Base-by-base conservation (phyloP, 768 basidiomycete species). In the Suillus plorans region DNA sequence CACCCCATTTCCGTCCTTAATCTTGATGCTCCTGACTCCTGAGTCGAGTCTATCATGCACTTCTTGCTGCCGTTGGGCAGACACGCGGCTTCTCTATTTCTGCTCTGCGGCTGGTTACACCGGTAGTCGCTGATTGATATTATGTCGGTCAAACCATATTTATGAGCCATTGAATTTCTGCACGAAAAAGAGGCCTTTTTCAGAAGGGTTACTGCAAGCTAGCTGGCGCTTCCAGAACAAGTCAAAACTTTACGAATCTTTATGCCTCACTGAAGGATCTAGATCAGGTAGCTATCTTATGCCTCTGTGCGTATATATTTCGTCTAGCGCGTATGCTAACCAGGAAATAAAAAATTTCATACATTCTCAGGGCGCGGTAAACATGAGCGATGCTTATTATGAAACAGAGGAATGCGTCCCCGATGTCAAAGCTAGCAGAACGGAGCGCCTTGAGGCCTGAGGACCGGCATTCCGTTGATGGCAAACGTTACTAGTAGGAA, bases 401-500 rank as follows among this genome's bases (percentile, higher is more conserved):
- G 41, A 61, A 67, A 14, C 77, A 82, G 5, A 58, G 73, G 2
- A 78, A 84, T 92, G 89, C 88, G 84, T 91, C 3, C 86, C 87
- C 67, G 76, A 82, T 61, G 77, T 86, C 25, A 71, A 72, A 60
- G 36, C 63, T 31, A 31, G 31, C 5, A 31, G 31, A 31, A 31
- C 5, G 31, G 31, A 31, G 31, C 31, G 31, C 31, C 31, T 6
- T 31, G 31, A 28, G 25, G 25, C 25, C 25, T 28, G 25, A 61
- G 61, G 64, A 0, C 67, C 57, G 80, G 81, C 39, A 81, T 87
- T 91, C 82, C 25, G 84, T 92, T 45, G 20, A 87, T 87, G 5
- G 89, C 89, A 18, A 31, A 31, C 5, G 84, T 83, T 36, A 90
- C 90, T 10, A 80, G 91, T 13, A 80, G 91, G 16, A 84, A 85